These are phyloP conservation scores for Capniomyces stellatus DNA, from an alignment of 371 early-diverging fungal genomes.

Conservation along the genomic window DNA sequence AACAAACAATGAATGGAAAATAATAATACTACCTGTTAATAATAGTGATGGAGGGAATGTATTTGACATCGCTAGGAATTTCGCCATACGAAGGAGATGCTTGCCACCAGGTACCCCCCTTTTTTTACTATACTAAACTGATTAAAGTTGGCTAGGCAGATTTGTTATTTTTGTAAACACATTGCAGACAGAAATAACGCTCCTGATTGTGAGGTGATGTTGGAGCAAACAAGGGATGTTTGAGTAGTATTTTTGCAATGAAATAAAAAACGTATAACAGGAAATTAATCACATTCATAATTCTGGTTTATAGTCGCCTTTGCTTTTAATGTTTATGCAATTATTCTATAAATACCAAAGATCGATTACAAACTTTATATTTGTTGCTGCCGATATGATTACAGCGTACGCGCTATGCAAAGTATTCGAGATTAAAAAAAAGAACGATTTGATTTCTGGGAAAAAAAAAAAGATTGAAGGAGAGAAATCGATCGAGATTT, in stretches of 20 bases:
- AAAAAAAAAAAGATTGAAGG: conserved; percentile 4
- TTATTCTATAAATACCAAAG: conserved; percentile 32
- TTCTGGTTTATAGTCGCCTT: conserved; percentile 36
- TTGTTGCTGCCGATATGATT: conserved; percentile 31
- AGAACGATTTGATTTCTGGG: too few relatives aligned
- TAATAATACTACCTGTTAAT: background rate
- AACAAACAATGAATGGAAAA: too few relatives aligned
- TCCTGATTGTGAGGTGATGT: too few relatives aligned
- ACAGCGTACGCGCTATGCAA: conserved; percentile 41
- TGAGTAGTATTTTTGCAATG: background rate
- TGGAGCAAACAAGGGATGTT: too few relatives aligned
- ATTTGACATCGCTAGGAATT: conserved; percentile 12
- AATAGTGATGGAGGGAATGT: background rate
- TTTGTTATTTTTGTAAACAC: too few relatives aligned
- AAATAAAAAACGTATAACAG: background rate
- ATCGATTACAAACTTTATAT: conserved; percentile 32
- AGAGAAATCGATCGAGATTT: conserved; percentile 9
- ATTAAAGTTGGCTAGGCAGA: too few relatives aligned
- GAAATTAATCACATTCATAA: background rate
- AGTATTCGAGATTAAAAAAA: conserved; percentile 19
- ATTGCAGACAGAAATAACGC: too few relatives aligned
- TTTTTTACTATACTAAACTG: conserved; percentile 12
- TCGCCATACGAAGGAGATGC: conserved; percentile 78
- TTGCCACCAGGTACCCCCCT: conserved; percentile 40
- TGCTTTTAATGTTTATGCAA: conserved; percentile 51